Percentiles rank a stretch among this genome's conserved stretches.
Evolutionary conservation across 2,329 filamentous ascomycete species (phyloP).

Genomic region (Dactylellina drechsleri): DNA sequence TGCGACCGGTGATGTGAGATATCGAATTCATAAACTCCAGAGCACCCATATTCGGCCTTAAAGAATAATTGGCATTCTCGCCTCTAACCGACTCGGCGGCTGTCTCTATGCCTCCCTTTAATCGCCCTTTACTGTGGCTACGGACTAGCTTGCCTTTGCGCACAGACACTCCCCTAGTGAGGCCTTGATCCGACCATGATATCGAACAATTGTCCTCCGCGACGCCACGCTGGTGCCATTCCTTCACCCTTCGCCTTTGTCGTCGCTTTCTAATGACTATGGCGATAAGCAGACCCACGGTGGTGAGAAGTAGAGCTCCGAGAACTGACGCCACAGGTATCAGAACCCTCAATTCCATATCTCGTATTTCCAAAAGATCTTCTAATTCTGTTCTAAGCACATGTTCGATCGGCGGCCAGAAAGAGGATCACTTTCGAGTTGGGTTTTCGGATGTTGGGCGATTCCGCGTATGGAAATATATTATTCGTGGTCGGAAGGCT

Average conservation of each 20-base stretch:
- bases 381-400: conserved; percentile 16
- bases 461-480: no score
- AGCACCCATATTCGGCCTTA: conserved; percentile 29
- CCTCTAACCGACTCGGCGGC: conserved; percentile 20
- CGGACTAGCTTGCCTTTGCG: conserved; percentile 50
- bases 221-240: conserved; percentile 39
- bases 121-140: conserved; percentile 25
- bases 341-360: conserved; percentile 53
- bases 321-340: conserved; percentile 33
- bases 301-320: conserved; percentile 29
- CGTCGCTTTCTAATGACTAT: conserved; percentile 26
- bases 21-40: conserved; percentile 52
- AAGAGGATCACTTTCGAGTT: neutral
- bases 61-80: conserved; percentile 21
- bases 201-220: conserved; percentile 48
- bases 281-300: conserved; percentile 16
- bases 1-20: conserved; percentile 48
- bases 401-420: conserved; percentile 9
- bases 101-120: conserved; percentile 19
- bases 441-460: no score
- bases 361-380: conserved; percentile 1
- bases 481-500: no score
- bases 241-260: conserved; percentile 20
- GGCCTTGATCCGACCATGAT: conserved; percentile 46
- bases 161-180: conserved; percentile 40